phyloP scores from a whole-genome alignment of 257 asterid species.

The Lycium ferocissimum region DNA sequence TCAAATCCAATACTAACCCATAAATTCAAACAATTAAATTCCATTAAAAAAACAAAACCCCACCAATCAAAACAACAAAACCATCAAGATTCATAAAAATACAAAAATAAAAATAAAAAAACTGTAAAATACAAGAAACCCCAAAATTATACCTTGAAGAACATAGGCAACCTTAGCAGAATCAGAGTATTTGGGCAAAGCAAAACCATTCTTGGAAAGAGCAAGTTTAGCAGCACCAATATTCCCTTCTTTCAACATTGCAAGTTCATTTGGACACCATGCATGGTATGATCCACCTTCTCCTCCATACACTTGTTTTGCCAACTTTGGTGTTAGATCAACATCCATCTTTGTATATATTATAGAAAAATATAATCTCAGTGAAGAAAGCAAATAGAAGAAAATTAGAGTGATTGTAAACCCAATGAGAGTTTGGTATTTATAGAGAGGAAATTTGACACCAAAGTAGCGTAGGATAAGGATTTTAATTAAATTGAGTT shows the following conservation, averaged over 20 bases:
- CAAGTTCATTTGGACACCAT: slow-evolving; percentile 75
- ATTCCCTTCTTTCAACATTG: slow-evolving; percentile 62
- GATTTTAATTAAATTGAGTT: background rate
- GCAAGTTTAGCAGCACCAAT: slow-evolving; percentile 74
- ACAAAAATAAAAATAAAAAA: background rate
- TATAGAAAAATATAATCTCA: background rate
- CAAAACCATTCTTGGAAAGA: slow-evolving; percentile 64
- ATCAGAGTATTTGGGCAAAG: slow-evolving; percentile 70
- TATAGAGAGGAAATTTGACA: slow-evolving; percentile 17
- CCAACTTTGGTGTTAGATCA: slow-evolving; percentile 68
- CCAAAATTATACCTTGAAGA: slow-evolving; percentile 59
- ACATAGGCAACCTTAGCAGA: slow-evolving; percentile 76
- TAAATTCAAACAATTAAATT: background rate
- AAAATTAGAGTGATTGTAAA: background rate
- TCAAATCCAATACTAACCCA: slow-evolving; percentile 13
- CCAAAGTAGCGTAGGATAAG: background rate
- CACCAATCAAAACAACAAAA: background rate
- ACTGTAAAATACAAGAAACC: background rate
- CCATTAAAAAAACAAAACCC: background rate
- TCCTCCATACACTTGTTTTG: slow-evolving; percentile 17
- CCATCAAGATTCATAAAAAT: background rate
- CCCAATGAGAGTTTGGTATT: background rate
- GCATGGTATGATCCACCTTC: slow-evolving; percentile 38
- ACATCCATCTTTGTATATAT: slow-evolving; percentile 48
- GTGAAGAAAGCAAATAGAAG: background rate